A percentile compares a stretch with the other conserved stretches of the same genome.
Conservation (phyloP, 495 filamentous ascomycete species). For the Lasiosphaeris hirsuta region DNA sequence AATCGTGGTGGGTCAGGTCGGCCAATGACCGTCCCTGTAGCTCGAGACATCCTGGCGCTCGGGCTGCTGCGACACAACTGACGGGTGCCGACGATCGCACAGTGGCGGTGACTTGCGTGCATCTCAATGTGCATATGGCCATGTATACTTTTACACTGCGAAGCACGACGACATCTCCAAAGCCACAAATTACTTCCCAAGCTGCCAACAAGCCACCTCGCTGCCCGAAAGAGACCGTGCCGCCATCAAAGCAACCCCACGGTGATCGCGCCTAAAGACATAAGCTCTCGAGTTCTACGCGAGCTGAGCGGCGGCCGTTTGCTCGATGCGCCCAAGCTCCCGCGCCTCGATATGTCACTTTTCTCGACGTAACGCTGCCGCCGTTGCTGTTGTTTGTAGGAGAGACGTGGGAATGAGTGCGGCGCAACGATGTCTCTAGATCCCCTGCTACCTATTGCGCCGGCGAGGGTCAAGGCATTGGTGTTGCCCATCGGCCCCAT, state of each 20-base stretch:
- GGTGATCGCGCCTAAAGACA: no score
- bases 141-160: no score
- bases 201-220: no score
- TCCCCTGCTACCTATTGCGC: conserved; percentile 80
- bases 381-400: conserved; percentile 2
- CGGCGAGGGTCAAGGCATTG: conserved; percentile 80
- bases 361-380: conserved; percentile 4
- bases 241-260: no score
- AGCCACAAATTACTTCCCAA: no score
- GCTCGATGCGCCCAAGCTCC: conserved; percentile 4
- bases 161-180: no score
- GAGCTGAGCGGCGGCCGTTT: background rate
- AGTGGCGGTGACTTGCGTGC: background rate
- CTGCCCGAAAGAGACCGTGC: no score
- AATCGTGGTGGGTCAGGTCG: background rate
- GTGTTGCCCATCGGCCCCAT: conserved; percentile 84
- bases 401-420: conserved; percentile 26
- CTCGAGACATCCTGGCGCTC: background rate
- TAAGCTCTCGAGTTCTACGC: background rate
- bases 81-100: background rate
- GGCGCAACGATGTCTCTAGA: conserved; percentile 75
- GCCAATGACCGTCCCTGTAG: background rate
- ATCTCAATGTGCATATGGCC: background rate
- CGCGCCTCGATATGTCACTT: conserved; percentile 24
- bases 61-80: background rate